Base-by-base conservation (phyloP, 1,284 basidiomycete species). In the Butyriboletus appendiculatus region DNA sequence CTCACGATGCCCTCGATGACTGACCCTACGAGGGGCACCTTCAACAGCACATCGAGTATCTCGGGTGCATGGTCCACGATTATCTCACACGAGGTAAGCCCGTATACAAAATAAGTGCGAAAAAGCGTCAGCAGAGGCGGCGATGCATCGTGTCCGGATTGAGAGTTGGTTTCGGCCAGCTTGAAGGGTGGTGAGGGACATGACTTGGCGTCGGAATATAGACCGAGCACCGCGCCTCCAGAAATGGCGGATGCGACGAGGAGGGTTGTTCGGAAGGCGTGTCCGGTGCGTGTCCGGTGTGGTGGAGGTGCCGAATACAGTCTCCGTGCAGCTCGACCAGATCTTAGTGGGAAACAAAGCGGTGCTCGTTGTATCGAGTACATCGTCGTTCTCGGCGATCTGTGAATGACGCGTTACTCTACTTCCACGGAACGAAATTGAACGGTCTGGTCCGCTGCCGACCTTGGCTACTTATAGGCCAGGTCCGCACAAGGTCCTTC, bases 21-120 rank as follows among this genome's bases (percentile, higher is more conserved):
- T 45, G 81, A 74, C 54, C 76, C 81, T 2, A 96, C 56, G 4
- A 85, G 81, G 1, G 94, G 93, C 14, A 93, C 74, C 50, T 79
- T 76, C 2, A 81, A 77, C 35, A 90, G 69, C 2, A 77, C 65
- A 24, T 81, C 73, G 43, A 97, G 78, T n/a, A 96, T 74, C 34
- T 73, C 67, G 0, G 94, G 93, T 0, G 92, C 84, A 57, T 82
- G 74, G 65, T 96, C 92, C 35, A 96, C 88, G 15, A 97, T 72
- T 0, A 76, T 65, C 2, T 94, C 90, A 30, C 91, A 75, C 9
- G 90, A 91, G 68, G 88, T 92, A 68, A 92, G 77, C 12, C 88
- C 80, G 73, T 89, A 96, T 39, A 96, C 93, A 45, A 87, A 67
- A 63, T 94, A 96, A 1, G 90, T 75, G 49, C 93, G 82, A 24